Evolutionary conservation across 106 monocot genomes (phyloP), one percentile per base, ranked within the genome.

Genomic region (Dioscorea alata): DNA sequence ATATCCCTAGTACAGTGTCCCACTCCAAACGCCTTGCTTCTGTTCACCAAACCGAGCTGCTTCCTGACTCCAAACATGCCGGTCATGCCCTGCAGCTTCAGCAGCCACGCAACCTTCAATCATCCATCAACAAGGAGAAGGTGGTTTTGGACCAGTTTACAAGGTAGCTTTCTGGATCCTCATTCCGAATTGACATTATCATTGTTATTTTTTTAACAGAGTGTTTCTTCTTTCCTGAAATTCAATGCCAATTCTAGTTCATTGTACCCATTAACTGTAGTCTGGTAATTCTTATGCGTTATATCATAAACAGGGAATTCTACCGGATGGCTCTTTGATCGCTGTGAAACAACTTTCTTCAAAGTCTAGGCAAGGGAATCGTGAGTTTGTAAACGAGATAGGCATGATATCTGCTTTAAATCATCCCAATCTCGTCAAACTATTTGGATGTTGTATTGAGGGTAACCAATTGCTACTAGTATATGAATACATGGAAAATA

Each of bases 121-220:
- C n/a, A n/a, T n/a, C n/a, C n/a, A n/a, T n/a, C n/a, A n/a, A n/a
- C n/a, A n/a, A n/a, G n/a, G n/a, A 2, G 80, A 80, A 75, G 80
- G 80, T 4, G 80, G 80, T 17, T 80, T 80, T 71, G 80, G 80
- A 33, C 70, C 80, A 34, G 80, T 78, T 73, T 73, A 78, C 62
- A 72, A 73, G 78, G 78, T 68, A 42, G 42, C 18, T 54, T 2
- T 51, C 53, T 24, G 12, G 19, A 50, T 53, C 57, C 24, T 17
- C n/a, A 17, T 7, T 8, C 15, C 25, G 17, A 23, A 10, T 56
- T 28, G 13, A 56, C 23, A 69, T 32, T 7, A 32, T 18, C 1
- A 15, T 60, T 48, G 22, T 48, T 12, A 4, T 28, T 28, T 28
- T 28, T 28, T 28, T 28, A n/a, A n/a, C n/a, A n/a, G 28, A 28